A percentile compares a stretch with the other conserved stretches of the same genome.
phyloP scores from a whole-genome alignment of 192 early-diverging fungal species.

The Coemansia sp. region DNA sequence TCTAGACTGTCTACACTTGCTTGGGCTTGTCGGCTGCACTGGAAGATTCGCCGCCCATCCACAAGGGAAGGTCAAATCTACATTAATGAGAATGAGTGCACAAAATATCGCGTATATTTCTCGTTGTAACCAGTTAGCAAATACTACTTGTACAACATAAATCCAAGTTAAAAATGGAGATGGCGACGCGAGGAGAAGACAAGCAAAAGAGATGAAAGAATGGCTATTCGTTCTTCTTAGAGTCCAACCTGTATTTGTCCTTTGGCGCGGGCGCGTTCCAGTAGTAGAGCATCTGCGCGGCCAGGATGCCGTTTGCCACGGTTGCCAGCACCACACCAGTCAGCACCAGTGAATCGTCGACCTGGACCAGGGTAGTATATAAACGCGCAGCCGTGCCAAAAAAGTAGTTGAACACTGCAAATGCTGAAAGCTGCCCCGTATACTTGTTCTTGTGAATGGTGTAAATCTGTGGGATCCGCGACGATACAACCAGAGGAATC shows the following conservation, averaged over 20 bases:
- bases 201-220: not conserved
- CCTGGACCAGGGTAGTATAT: conserved; percentile 91
- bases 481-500: conserved; percentile 77
- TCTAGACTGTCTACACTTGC: conserved; percentile 19
- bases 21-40: conserved; percentile 29
- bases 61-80: conserved; percentile 47
- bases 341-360: conserved; percentile 82
- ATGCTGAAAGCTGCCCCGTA: conserved; percentile 90
- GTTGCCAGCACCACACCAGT: conserved; percentile 69
- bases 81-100: conserved; percentile 9
- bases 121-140: not conserved
- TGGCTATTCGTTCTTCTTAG: conserved; percentile 44
- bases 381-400: conserved; percentile 84
- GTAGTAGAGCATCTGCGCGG: conserved; percentile 78
- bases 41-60: conserved; percentile 37
- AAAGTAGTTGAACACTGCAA: conserved; percentile 90
- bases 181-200: conserved; percentile 1
- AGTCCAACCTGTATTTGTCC: conserved; percentile 56
- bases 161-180: not conserved
- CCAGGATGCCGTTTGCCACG: conserved; percentile 75
- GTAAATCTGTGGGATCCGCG: conserved; percentile 89
- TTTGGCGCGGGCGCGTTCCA: conserved; percentile 63
- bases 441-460: conserved; percentile 80
- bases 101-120: not conserved
- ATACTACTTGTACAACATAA: not conserved